phyloP scores from a whole-genome alignment of 1,284 basidiomycete genomes.

The Cronartium ribicola region DNA sequence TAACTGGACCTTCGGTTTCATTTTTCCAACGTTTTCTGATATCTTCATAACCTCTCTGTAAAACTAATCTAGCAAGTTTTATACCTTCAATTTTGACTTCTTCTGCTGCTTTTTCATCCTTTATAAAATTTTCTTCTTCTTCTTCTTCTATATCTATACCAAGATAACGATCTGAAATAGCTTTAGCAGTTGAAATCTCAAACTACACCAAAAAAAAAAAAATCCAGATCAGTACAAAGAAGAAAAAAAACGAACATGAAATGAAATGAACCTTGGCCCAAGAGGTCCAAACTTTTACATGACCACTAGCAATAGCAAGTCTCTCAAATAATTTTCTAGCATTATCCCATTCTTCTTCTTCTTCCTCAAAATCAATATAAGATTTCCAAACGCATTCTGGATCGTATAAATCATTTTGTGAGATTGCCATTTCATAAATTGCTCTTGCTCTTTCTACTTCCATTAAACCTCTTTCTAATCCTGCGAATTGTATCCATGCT shows the following conservation, averaged over 20 bases:
- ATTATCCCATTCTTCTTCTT: constrained; percentile 82
- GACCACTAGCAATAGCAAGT: constrained; percentile 76
- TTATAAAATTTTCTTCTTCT: constrained; percentile 66
- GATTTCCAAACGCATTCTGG: constrained; percentile 93
- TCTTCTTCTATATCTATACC: constrained; percentile 61
- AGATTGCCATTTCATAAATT: constrained; percentile 92
- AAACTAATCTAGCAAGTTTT: constrained; percentile 67
- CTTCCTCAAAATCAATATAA: constrained; percentile 94
- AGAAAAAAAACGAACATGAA: constrained; percentile 55
- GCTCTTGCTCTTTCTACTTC: constrained; percentile 87
- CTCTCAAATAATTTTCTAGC: constrained; percentile 86
- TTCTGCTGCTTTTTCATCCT: constrained; percentile 50
- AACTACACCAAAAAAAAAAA: constrained; percentile 49
- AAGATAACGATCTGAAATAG: constrained; percentile 46
- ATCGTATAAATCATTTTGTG: constrained; percentile 88
- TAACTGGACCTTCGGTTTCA: constrained; percentile 36
- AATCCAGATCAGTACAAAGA: constrained; percentile 55
- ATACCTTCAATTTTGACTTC: constrained; percentile 63
- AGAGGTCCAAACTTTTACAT: constrained; percentile 67
- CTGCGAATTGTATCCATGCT: constrained; percentile 96
- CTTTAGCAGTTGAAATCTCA: constrained; percentile 49
- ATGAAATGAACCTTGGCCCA: constrained; percentile 54
- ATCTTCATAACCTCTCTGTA: constrained; percentile 78
- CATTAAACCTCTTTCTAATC: constrained; percentile 85
- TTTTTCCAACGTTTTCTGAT: constrained; percentile 63